Evolutionary conservation across 306 rosid species (phyloP).

Genomic region (Echinosophora koreensis): DNA sequence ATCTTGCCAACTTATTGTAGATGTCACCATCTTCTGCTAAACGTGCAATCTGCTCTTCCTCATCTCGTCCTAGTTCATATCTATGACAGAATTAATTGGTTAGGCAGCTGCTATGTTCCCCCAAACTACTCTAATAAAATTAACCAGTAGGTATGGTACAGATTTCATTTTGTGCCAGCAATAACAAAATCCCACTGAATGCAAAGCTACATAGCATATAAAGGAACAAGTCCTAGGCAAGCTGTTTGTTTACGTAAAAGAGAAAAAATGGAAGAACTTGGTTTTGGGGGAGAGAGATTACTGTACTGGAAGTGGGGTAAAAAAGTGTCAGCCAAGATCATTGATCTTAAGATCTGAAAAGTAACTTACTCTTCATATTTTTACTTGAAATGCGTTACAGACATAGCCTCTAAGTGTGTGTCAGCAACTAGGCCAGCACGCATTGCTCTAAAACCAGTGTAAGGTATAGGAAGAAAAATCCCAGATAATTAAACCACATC

Average conservation of each 20-base stretch:
- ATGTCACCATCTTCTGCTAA: conserved; percentile 93
- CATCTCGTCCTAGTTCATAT: conserved; percentile 87
- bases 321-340: conserved; percentile 12
- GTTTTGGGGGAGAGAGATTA: not conserved
- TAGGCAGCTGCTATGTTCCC: conserved; percentile 29
- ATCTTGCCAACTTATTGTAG: conserved; percentile 83
- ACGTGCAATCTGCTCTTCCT: conserved; percentile 76
- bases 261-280: not conserved
- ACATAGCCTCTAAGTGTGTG: conserved; percentile 97
- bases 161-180: conserved; percentile 23
- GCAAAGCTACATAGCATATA: conserved; percentile 24
- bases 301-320: conserved; percentile 15
- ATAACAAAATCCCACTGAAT: not conserved
- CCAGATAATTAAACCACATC: conserved; percentile 96
- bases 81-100: conserved; percentile 54
- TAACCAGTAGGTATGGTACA: too few relatives aligned
- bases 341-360: conserved; percentile 36
- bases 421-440: conserved; percentile 98
- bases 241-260: not conserved
- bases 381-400: conserved; percentile 90
- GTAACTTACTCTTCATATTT: conserved; percentile 92
- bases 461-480: conserved; percentile 96
- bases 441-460: conserved; percentile 94
- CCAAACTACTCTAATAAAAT: conserved; percentile 24
- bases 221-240: conserved; percentile 9